phyloP scores from a whole-genome alignment of 2,329 filamentous ascomycete species.

The Colletotrichum sp. region DNA sequence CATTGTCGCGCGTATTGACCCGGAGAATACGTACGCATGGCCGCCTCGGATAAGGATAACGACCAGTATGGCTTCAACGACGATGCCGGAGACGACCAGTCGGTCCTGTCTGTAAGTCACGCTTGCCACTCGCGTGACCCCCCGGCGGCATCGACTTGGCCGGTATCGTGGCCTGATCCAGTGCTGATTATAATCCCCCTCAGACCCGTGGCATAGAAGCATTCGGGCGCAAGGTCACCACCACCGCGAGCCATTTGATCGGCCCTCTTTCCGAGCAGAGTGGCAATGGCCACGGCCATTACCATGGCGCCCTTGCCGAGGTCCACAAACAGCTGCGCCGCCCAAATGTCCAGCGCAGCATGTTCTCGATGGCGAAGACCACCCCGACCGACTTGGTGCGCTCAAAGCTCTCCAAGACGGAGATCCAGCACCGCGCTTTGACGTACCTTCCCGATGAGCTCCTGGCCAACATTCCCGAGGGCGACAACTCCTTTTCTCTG shows the following conservation, averaged over 20 bases:
- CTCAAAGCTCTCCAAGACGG: slow-evolving; percentile 84
- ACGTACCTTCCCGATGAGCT: slow-evolving; percentile 90
- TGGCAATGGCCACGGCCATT: slow-evolving; percentile 52
- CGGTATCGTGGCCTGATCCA: slow-evolving; percentile 21
- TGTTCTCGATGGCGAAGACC: slow-evolving; percentile 90
- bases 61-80: slow-evolving; percentile 50
- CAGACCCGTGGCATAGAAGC: slow-evolving; percentile 89
- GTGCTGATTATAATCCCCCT: not conserved
- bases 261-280: slow-evolving; percentile 64
- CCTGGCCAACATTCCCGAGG: slow-evolving; percentile 85
- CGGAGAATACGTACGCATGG: slow-evolving; percentile 35
- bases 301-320: slow-evolving; percentile 86
- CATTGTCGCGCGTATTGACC: slow-evolving; percentile 16
- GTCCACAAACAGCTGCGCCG: slow-evolving; percentile 88
- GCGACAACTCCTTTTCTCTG: slow-evolving; percentile 85
- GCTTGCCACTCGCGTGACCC: slow-evolving; percentile 9
- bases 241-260: slow-evolving; percentile 90
- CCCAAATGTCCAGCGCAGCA: slow-evolving; percentile 83
- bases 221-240: slow-evolving; percentile 93
- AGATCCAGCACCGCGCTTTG: slow-evolving; percentile 93
- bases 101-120: slow-evolving; percentile 43
- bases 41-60: slow-evolving; percentile 47
- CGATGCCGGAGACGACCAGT: slow-evolving; percentile 54
- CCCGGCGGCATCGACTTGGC: not conserved
- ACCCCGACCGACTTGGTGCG: slow-evolving; percentile 94